Evolutionary conservation across 768 basidiomycete species (phyloP).

Genomic region (Strobilomyces dryophilus): DNA sequence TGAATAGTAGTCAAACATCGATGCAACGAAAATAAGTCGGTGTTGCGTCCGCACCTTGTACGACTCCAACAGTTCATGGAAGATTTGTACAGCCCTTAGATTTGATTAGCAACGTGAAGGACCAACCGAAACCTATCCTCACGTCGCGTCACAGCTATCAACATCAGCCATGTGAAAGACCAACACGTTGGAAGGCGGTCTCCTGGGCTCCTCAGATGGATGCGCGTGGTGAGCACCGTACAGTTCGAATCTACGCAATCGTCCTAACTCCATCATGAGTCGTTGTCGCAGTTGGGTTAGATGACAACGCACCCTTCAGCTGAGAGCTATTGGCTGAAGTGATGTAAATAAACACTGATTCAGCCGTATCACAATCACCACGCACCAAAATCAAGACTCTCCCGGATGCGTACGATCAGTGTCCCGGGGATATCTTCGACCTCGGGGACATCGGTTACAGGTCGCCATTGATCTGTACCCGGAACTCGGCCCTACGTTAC

Average conservation of each 20-base stretch:
- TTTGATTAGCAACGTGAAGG: neutral
- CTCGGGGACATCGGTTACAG: conserved; percentile 83
- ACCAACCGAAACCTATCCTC: conserved; percentile 8
- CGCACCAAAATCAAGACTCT: conserved; percentile 87
- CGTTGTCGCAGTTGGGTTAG: no score
- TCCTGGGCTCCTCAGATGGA: conserved; percentile 82
- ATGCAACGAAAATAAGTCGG: neutral
- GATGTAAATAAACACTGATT: neutral
- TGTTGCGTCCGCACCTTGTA: conserved; percentile 52
- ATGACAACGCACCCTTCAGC: conserved; percentile 57
- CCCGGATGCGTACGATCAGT: conserved; percentile 84
- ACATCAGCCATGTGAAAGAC: conserved; percentile 96
- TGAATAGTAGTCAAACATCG: conserved; percentile 13
- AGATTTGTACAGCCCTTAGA: conserved; percentile 74
- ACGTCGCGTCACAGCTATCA: conserved; percentile 89
- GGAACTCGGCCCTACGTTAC: conserved; percentile 71
- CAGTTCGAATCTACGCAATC: conserved; percentile 78
- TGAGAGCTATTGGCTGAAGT: conserved; percentile 86
- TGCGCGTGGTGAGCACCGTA: conserved; percentile 80
- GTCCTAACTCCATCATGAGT: conserved; percentile 43
- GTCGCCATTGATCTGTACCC: conserved; percentile 85
- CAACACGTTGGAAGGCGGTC: conserved; percentile 69
- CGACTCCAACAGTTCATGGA: conserved; percentile 72
- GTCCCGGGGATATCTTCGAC: conserved; percentile 78
- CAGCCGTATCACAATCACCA: neutral